Evolutionary conservation across 495 filamentous ascomycete species (phyloP).

Genomic region (Podospora anserina): DNA sequence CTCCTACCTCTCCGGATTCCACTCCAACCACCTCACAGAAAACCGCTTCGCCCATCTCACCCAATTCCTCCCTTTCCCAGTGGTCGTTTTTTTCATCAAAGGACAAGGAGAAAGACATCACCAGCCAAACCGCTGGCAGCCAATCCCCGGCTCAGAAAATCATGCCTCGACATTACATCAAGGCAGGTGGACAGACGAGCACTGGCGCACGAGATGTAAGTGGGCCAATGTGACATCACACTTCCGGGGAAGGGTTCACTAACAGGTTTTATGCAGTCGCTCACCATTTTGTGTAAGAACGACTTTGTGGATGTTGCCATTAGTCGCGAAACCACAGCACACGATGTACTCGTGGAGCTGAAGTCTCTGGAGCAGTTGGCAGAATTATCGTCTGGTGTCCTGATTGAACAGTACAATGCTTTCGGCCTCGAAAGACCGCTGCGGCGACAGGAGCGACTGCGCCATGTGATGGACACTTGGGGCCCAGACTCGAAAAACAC

Average conservation of each 20-base stretch:
- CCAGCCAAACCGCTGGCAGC: not conserved
- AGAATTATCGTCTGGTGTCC: slow-evolving; percentile 55
- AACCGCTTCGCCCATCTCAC: slow-evolving; percentile 16
- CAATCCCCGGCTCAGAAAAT: not conserved
- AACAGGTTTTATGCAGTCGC: slow-evolving; percentile 39
- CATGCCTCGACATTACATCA: not conserved
- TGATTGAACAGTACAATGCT: slow-evolving; percentile 71
- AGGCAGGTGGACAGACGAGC: not conserved
- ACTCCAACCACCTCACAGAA: slow-evolving; percentile 15
- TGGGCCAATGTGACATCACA: slow-evolving; percentile 13
- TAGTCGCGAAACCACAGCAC: slow-evolving; percentile 67
- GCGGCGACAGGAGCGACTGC: slow-evolving; percentile 80
- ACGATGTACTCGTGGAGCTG: slow-evolving; percentile 66
- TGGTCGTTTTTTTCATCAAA: not conserved
- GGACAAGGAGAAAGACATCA: not conserved
- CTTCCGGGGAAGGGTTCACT: not conserved
- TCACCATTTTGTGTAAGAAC: slow-evolving; percentile 65
- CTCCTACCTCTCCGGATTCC: not conserved
- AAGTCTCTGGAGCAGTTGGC: slow-evolving; percentile 49
- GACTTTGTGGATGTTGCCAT: slow-evolving; percentile 61
- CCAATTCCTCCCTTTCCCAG: slow-evolving; percentile 22
- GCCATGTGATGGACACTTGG: slow-evolving; percentile 93
- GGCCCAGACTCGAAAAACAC: slow-evolving; percentile 69
- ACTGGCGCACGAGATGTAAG: slow-evolving; percentile 73
- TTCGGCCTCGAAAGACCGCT: slow-evolving; percentile 81